Conservation (phyloP, 305 asterid species). For the Rubia peregrina region DNA sequence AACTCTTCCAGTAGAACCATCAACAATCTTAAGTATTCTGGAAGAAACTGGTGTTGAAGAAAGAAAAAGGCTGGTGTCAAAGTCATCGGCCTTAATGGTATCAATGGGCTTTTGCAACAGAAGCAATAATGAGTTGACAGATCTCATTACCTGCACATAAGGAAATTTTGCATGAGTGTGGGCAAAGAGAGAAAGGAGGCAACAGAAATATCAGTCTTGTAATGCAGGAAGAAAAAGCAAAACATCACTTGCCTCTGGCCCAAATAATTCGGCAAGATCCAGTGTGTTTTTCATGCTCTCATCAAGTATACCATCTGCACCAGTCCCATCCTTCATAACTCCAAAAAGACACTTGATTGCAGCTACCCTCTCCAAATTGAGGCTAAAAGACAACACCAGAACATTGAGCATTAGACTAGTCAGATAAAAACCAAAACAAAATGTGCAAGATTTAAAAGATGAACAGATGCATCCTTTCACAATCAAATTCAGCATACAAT, state of each 20-base stretch:
- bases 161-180: neutral
- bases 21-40: slow-evolving; percentile 40
- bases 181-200: slow-evolving; percentile 11
- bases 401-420: slow-evolving; percentile 4
- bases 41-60: slow-evolving; percentile 36
- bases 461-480: neutral
- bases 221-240: slow-evolving; percentile 18
- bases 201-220: slow-evolving; percentile 22
- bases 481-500: neutral
- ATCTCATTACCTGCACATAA: slow-evolving; percentile 54
- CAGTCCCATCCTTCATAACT: slow-evolving; percentile 27
- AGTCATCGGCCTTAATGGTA: slow-evolving; percentile 37
- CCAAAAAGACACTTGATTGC: slow-evolving; percentile 70
- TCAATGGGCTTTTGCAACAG: slow-evolving; percentile 48
- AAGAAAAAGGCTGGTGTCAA: slow-evolving; percentile 27
- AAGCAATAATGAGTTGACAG: slow-evolving; percentile 38
- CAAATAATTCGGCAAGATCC: slow-evolving; percentile 41
- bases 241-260: slow-evolving; percentile 30
- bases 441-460: neutral
- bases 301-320: slow-evolving; percentile 35
- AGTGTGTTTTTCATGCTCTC: slow-evolving; percentile 56
- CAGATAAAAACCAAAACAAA: neutral
- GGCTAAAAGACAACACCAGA: slow-evolving; percentile 36
- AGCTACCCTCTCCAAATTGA: slow-evolving; percentile 52
- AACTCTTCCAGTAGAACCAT: slow-evolving; percentile 42